Evolutionary conservation across 345 rosid species (phyloP), one percentile per base, ranked within the genome.

Genomic region (Viola odorata): DNA sequence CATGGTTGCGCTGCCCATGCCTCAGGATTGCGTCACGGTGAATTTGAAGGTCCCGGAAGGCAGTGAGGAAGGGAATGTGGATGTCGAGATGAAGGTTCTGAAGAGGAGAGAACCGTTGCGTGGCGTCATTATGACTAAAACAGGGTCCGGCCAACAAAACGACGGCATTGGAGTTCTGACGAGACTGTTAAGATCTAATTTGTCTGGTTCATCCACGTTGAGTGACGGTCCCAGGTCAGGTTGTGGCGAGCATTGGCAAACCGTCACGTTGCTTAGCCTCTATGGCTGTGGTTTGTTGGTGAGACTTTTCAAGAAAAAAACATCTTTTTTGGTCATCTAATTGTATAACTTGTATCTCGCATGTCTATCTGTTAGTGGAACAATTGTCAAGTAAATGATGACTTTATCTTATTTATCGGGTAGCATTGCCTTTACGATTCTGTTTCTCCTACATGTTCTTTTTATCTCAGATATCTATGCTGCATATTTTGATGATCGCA

Each of bases 1-100:
- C 60, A 94, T 90, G 96, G 97, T 91, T 64, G 95, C 96, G 55
- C 69, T 88, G 67, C 99, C 99, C 12, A 71, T 74, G 62, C 97
- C 92, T 58, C 87, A 86, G 69, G 97, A 95, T 45, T 63, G 85
- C 7, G 99, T 95, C 15, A 71, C 65, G 47, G 82, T 91, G 55
- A 84, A 84, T 58, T 60, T 95, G 55, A 82, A 42, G 23, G 73
- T 39, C n/a, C 63, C 23, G 53, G 83, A 70, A 36, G 75, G 10
- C 6, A 73, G 54, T 10, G 71, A 59, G 55, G 68, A 45, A 55
- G 82, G 39, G 50, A 76, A 57, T 74, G 96, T 90, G 42, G 78
- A 67, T n/a, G 77, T 88, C 16, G 77, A 54, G 56, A 88, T 95
- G 97, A 85, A 73, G 71, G 88, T 95, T 60, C 85, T 80, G 69